Evolutionary conservation across 345 rosid genomes (phyloP), one percentile per base, ranked within the genome.

Genomic region (Geranium brycei): DNA sequence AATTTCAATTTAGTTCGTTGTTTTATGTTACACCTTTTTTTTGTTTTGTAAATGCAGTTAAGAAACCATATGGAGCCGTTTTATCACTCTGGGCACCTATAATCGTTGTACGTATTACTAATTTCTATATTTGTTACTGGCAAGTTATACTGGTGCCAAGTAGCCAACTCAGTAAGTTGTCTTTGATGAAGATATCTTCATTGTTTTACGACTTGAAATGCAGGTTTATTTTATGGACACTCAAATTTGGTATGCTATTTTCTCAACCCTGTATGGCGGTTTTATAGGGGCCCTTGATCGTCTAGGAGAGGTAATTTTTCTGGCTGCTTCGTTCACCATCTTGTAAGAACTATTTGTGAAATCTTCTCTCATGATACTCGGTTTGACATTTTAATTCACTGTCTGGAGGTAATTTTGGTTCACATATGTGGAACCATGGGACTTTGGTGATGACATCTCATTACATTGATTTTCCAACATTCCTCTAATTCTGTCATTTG

Each of bases 191-290:
- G 53, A 47, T 47, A 47, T 8, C 53, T 13, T 47, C 53, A 47
- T 47, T 38, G 11, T 5, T 38, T 38, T 47, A 47, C 53, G 3
- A 47, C 53, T 47, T 78, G 64, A 60, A 18, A 57, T 73, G 78
- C 82, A 91, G 96, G 85, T 91, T 56, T 91, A 91, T 69, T 91
- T 91, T 61, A 84, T 91, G 96, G 98, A 92, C 77, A 83, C 93
- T 64, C 98, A 92, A 82, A 86, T 92, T 68, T 92, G 97, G 98
- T 92, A 92, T 80, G 68, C 97, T 59, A 76, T 90, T 64, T 85
- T 76, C 76, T 92, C 98, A 60, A 92, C 98, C 47, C 68, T 87
- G 70, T 87, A 74, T 73, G 98, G 98, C 80, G 98, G 98, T 70
- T 74, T 86, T 78, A 66, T 79, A 78, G 97, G 98, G 59, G 98